Conservation (phyloP, 441 rosid species). For the Adansonia grandidieri region DNA sequence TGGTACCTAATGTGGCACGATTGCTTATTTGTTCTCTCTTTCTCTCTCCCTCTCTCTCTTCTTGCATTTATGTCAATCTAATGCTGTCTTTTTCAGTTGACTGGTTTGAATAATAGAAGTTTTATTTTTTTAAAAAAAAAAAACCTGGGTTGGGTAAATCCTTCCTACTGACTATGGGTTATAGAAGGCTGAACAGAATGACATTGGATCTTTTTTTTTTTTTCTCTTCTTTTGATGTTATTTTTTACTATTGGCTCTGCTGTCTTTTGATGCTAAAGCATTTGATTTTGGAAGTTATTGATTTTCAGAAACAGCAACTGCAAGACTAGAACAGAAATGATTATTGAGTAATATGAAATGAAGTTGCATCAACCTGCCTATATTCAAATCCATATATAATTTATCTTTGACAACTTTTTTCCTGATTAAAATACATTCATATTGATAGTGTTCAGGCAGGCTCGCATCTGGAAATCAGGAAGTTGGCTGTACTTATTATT, state of each 20-base stretch:
- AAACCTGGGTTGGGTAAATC: too few relatives aligned
- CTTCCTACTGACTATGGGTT: not conserved
- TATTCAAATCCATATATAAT: too few relatives aligned
- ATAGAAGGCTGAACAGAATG: not conserved
- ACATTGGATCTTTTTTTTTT: not conserved
- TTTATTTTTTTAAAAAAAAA: too few relatives aligned
- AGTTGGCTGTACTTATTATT: too few relatives aligned
- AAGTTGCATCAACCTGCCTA: not conserved
- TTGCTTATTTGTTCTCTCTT: slow-evolving; percentile 7
- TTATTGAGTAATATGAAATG: not conserved
- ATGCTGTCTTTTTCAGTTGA: not conserved
- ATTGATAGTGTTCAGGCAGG: too few relatives aligned
- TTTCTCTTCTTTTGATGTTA: not conserved
- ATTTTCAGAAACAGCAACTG: not conserved
- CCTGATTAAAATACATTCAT: too few relatives aligned
- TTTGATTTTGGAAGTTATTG: not conserved
- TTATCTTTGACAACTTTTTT: too few relatives aligned
- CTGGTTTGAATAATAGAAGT: not conserved
- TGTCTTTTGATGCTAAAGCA: slow-evolving; percentile 16
- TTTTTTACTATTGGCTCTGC: not conserved
- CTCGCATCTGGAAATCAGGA: too few relatives aligned
- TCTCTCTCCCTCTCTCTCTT: not conserved
- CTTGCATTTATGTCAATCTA: not conserved
- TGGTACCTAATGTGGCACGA: slow-evolving; percentile 15
- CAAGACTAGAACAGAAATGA: not conserved